These are phyloP conservation scores for Moringa oleifera DNA, from an alignment of 345 rosid genomes.

Conservation along the genomic window DNA sequence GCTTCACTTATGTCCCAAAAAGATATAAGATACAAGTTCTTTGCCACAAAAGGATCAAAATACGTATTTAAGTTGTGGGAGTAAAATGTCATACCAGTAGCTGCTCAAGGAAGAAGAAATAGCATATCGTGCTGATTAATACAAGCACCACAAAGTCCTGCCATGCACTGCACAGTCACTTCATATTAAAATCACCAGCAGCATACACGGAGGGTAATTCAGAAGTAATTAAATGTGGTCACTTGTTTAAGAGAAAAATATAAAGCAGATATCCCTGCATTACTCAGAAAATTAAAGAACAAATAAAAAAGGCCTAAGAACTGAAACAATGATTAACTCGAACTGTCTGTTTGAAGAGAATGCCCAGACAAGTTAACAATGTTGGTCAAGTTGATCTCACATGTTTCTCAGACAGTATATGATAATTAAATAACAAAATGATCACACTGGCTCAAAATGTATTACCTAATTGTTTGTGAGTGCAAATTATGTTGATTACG, in stretches of 20 bases:
- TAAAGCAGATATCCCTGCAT: no score
- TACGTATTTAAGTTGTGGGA: not conserved
- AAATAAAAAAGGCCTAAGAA: not conserved
- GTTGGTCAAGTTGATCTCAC: not conserved
- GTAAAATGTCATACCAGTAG: constrained; percentile 57
- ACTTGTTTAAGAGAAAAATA: not conserved
- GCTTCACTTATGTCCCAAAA: not conserved
- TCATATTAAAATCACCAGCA: constrained; percentile 6
- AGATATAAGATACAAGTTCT: not conserved
- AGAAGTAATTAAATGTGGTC: constrained; percentile 3
- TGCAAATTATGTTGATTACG: constrained; percentile 37
- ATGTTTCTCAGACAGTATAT: not conserved
- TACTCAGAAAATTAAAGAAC: not conserved
- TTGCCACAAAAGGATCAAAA: not conserved
- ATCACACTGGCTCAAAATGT: not conserved
- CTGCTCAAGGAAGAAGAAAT: constrained; percentile 97
- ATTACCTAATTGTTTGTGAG: constrained; percentile 55
- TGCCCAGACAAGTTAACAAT: not conserved
- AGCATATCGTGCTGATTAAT: constrained; percentile 79
- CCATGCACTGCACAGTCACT: constrained; percentile 63
- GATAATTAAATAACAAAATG: not conserved
- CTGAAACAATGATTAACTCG: constrained; percentile 4
- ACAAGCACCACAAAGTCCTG: constrained; percentile 93
- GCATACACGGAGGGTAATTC: not conserved
- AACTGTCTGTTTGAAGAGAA: constrained; percentile 7